Base-by-base conservation (phyloP, 2,329 filamentous ascomycete species). In the Penicillium oxalicum region DNA sequence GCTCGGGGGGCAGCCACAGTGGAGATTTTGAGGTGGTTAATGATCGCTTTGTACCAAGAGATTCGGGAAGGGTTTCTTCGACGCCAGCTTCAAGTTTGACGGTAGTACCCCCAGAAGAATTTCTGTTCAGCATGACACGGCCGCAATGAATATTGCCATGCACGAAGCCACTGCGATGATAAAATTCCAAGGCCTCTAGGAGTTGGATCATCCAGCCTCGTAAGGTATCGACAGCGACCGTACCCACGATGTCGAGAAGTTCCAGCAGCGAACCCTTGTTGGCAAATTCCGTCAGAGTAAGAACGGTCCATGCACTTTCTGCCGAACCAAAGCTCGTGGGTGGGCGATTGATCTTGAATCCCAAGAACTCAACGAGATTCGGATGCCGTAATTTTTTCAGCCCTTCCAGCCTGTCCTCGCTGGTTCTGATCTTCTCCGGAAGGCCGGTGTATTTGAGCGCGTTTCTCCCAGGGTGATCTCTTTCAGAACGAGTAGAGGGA, bases 151-250 rank as follows among this genome's bases (percentile, higher is more conserved):
- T 83, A 61, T 87, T 83, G 62, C 88, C 87, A 68, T 97, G 93
- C 25, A 88, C 77, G 48, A 96, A 77, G 18, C 89, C 89, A 63
- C 87, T 84, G 55, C 86, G 85, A 69, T 97, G 91, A 45, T 95
- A 81, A 65, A 86, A 95, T 50, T 89, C 87, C 27, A 98, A 74
- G 0, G 86, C 93, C 70, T 96, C 89, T 26, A 98, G 79, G 13
- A 98, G 76, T 61, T 95, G 89, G 50, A 91, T 83, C n/a, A 89
- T 93, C 86, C 90, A 97, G 25, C 88, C 84, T 45, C 90, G 85
- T 39, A 91, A 84, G 64, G 85, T 91, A 54, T 81, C 80, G 44
- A 87, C 79, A 37, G 86, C 81, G 44, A 96, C 73, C 28, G 80
- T 80, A 4, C 87, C 88, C 37, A 89, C 82, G 51, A 91, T 80